Evolutionary conservation across 208 protist genomes (phyloP).

Genomic region (Crithidia expoeki): DNA sequence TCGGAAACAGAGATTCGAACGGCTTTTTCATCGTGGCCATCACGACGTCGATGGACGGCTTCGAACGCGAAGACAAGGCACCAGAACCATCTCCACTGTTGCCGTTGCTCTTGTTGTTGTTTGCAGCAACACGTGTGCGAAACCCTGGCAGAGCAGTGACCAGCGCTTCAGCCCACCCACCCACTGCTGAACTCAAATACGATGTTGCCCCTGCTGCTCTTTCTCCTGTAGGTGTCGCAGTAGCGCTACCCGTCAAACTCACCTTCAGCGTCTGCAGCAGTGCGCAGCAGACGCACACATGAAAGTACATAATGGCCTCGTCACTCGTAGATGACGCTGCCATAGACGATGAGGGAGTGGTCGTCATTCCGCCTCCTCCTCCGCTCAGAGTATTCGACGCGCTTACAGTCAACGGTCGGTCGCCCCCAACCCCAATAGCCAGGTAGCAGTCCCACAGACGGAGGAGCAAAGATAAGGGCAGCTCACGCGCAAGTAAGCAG

Average conservation of each 20-base stretch:
- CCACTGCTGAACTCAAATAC: background rate
- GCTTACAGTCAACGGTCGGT: background rate
- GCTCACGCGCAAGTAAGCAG: constrained; percentile 91
- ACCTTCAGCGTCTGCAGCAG: constrained; percentile 53
- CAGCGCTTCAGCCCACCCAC: constrained; percentile 14
- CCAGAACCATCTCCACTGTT: background rate
- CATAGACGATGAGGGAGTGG: background rate
- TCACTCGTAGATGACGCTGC: constrained; percentile 20
- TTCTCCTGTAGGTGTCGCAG: background rate
- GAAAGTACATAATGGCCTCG: constrained; percentile 60
- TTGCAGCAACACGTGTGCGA: constrained; percentile 4
- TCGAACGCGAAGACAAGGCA: background rate
- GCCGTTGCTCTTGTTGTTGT: background rate
- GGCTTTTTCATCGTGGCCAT: constrained; percentile 30
- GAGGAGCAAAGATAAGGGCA: constrained; percentile 76
- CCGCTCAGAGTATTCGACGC: background rate
- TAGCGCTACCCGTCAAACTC: constrained; percentile 15
- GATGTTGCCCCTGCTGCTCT: background rate
- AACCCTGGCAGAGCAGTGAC: constrained; percentile 27
- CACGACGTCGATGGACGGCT: constrained; percentile 28
- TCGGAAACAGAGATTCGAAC: constrained; percentile 30
- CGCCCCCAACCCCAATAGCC: constrained; percentile 52
- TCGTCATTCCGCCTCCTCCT: background rate
- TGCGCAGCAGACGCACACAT: constrained; percentile 90
- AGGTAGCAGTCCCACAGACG: constrained; percentile 93